Base-by-base conservation (phyloP, 192 early-diverging fungal species). In the Kickxella alabastrina region DNA sequence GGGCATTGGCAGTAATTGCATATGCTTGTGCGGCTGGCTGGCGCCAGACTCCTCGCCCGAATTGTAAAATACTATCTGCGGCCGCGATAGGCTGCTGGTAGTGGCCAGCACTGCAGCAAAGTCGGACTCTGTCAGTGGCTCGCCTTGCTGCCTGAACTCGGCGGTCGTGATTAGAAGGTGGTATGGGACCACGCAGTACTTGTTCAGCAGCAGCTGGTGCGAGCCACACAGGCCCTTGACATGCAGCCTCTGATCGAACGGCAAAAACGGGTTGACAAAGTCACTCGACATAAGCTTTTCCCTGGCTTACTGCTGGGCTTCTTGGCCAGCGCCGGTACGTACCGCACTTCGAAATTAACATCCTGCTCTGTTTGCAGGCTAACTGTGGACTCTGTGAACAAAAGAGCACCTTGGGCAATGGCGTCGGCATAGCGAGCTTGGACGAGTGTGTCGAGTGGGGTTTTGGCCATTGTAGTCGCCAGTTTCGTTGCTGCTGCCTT, bases 11-110 rank as follows among this genome's bases (percentile, higher is more conserved):
- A 86, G 52, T 15, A 84, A 23, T 68, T 86, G 85, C n/a, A 83
- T 19, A 39, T 86, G 85, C 45, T 84, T 84, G 61, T 86, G 85
- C 14, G 81, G 82, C 43, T 77, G 75, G 28, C 75, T 77, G 22
- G 75, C 75, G 0, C 75, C 75, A 3, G 75, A 77, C 24, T 71
- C 64, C 19, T 67, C 65, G 4, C 75, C 75, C 27, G 65, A 64
- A 41, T 77, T 77, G 39, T 77, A 77, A 37, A 77, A 77, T 19
- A 71, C 68, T 39, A 77, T 71, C 9, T 71, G 64, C 19, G 51
- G 46, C 22, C 25, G 23, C 14, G 59, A 62, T 35, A 64, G 52
- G 13, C 41, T 52, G 25, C 28, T 39, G 27, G 49, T 31, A 10
- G 49, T 43, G 1, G 54, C 54, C 9, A 66, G 29, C 19, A 63